These are phyloP conservation scores for Sporothrix brunneoviolacea DNA, from an alignment of 2,329 filamentous ascomycete species.

Conservation along the genomic window DNA sequence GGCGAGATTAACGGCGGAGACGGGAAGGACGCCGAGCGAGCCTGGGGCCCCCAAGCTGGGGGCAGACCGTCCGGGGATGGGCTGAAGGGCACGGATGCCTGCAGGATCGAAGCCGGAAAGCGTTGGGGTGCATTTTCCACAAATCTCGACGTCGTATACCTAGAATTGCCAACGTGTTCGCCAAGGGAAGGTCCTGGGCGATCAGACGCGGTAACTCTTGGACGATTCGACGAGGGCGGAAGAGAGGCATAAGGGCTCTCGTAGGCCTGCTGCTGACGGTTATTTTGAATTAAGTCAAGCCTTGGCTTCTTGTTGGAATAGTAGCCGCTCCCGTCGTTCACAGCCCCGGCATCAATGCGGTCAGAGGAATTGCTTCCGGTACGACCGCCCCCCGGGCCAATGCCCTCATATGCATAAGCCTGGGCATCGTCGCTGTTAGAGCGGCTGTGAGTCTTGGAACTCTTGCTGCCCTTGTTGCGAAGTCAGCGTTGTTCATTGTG, in stretches of 20 bases:
- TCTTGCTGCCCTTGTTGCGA: no score
- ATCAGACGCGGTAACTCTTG: no score
- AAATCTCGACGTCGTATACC: background rate
- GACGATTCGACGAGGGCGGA: background rate
- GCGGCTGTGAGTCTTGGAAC: no score
- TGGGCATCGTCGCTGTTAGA: no score
- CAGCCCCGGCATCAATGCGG: no score
- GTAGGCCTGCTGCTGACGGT: background rate
- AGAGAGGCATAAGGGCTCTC: background rate
- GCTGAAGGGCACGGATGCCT: background rate
- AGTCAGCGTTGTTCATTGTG: no score
- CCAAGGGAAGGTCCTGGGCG: no score
- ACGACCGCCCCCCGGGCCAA: no score
- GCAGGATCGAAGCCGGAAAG: background rate
- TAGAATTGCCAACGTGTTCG: background rate
- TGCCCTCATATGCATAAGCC: no score
- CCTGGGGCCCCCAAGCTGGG: background rate
- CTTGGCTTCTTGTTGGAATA: no score
- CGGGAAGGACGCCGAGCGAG: slow-evolving; percentile 1
- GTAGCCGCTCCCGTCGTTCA: no score
- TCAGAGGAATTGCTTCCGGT: no score
- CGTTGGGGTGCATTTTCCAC: background rate
- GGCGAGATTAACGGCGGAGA: slow-evolving; percentile 3
- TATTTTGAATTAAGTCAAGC: background rate
- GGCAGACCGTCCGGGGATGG: background rate